Evolutionary conservation across 164 flowering plant species (phyloP).

Genomic region (Nymphaea thermarum): DNA sequence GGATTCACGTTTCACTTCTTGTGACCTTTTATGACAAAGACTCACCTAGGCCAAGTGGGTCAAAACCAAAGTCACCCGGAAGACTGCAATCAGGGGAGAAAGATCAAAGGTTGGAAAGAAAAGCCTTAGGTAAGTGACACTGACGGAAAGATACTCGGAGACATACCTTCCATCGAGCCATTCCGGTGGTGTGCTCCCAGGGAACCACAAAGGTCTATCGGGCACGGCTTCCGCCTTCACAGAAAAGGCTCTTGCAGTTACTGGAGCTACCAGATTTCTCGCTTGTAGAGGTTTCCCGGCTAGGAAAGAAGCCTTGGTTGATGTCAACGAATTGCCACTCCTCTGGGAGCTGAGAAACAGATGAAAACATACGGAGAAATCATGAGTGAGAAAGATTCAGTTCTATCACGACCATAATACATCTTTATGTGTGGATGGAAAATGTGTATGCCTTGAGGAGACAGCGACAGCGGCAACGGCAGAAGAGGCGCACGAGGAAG

Average conservation of each 20-base stretch:
- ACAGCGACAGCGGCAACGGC: slow-evolving; percentile 60
- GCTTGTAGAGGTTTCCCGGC: slow-evolving; percentile 50
- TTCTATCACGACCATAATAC: not conserved
- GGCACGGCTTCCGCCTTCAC: slow-evolving; percentile 54
- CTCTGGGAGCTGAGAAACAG: slow-evolving; percentile 47
- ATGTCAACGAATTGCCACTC: slow-evolving; percentile 34
- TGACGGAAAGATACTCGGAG: not conserved
- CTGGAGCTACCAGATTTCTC: slow-evolving; percentile 22
- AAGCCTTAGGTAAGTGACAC: not conserved
- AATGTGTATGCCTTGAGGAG: slow-evolving; percentile 57
- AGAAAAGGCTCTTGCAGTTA: slow-evolving; percentile 15
- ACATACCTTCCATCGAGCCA: slow-evolving; percentile 96
- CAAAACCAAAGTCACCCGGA: slow-evolving; percentile 97
- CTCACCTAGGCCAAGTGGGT: slow-evolving; percentile 91
- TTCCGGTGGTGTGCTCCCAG: slow-evolving; percentile 92
- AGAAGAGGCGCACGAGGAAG: slow-evolving; percentile 78
- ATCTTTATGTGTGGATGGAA: not conserved
- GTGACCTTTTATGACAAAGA: not conserved
- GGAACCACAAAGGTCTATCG: slow-evolving; percentile 92
- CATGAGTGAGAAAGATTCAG: not conserved
- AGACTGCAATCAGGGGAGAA: slow-evolving; percentile 46
- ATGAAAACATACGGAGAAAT: not conserved
- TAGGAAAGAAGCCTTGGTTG: slow-evolving; percentile 63
- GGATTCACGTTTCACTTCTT: not conserved
- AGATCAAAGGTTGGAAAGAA: not conserved